Base-by-base conservation (phyloP, 2,329 filamentous ascomycete species). In the Aspergillus luchuensis region DNA sequence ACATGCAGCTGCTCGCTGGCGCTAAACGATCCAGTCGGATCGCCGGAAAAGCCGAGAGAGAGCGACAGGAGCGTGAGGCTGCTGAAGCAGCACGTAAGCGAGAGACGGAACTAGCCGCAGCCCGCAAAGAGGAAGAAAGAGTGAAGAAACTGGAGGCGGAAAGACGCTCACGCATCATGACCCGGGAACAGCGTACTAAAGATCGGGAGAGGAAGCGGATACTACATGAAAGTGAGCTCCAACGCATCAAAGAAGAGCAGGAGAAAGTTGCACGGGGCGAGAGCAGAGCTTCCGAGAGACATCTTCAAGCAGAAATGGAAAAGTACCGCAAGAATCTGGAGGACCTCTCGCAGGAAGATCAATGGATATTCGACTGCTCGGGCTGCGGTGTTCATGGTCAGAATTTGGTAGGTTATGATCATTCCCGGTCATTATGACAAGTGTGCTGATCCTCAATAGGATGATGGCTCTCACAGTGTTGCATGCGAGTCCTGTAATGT, bases 1-100 rank as follows among this genome's bases (percentile, higher is more conserved):
- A 88, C 67, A 77, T 96, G 66, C 89, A 94, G 68, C 94, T 95
- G 73, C 85, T 98, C 78, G 92, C 92, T n/a, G 91, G 89, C 59
- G 94, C 95, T 4, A 99, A 99, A 79, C 84, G 95, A 64, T 99
- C 95, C 0, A 96, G 91, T 70, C 87, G 95, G 64, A 87, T 99
- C 66, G 93, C 94, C 17, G 85, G 85, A 65, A 96, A 92, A 72
- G 81, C 87, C 36, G 92, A 97, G 72, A 89, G 87, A 65, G 90
- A 92, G 70, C 89, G 87, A 67, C 82, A 89, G 62, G 88, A 94
- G 50, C 88, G 91, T 61, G 85, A 90, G 67, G 84, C 83, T 17
- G 86, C 83, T 8, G 89, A 93, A 71, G 90, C 89, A 49, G 87
- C 91, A 67, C 85, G 84, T 57, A 90, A 85, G 77, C 83, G 82